phyloP scores from a whole-genome alignment of 2,329 filamentous ascomycete genomes.

The Fusarium sp. region DNA sequence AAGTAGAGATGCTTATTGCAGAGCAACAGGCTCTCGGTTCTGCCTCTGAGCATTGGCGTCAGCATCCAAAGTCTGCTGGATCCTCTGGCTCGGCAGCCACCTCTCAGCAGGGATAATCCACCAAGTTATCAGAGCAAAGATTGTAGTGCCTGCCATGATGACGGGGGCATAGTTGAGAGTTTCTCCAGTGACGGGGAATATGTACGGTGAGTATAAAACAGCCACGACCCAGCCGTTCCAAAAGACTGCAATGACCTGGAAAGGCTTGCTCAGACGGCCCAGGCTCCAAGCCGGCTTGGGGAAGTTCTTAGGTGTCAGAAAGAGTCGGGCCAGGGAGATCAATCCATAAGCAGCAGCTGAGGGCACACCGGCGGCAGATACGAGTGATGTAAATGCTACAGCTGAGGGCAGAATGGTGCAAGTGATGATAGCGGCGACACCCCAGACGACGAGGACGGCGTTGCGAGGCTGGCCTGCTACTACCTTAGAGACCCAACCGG shows the following conservation, averaged over 20 bases:
- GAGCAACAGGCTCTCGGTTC: too few species aligned
- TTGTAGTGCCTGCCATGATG: conserved; percentile 6
- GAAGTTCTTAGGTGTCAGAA: not conserved
- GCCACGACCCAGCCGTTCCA: conserved; percentile 3
- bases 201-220: not conserved
- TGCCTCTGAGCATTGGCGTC: not conserved
- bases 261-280: not conserved
- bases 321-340: not conserved
- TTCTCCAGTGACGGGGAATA: conserved; percentile 5
- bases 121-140: not conserved
- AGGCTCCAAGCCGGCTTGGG: conserved; percentile 17
- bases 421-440: not conserved
- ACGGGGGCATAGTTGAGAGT: conserved; percentile 1
- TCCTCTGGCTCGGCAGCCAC: conserved; percentile 1
- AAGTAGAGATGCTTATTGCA: too few species aligned
- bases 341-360: conserved; percentile 11
- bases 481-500: not conserved
- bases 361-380: not conserved
- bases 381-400: not conserved
- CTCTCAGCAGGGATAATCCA: not conserved
- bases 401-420: conserved; percentile 11
- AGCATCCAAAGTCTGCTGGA: conserved; percentile 11
- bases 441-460: not conserved
- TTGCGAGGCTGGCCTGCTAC: not conserved
- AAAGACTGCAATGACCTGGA: not conserved